Base-by-base conservation (phyloP, 352 stramenopile genomes). In the Saprolegnia parasitica region DNA sequence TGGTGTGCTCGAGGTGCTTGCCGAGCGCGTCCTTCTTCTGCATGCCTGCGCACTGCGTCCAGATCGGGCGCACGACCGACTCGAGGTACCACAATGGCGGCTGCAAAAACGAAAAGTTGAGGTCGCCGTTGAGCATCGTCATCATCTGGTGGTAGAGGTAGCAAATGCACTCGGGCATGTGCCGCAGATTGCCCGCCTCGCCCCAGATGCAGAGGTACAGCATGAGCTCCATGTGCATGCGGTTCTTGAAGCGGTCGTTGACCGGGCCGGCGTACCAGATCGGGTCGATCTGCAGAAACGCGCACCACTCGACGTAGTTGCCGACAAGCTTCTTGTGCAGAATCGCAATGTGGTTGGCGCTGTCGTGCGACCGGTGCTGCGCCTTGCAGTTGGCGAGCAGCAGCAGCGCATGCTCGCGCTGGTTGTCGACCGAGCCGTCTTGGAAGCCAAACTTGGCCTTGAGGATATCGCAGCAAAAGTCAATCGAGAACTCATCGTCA, bases 111-210 rank as follows among this genome's bases (percentile, higher is more conserved):
- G 85, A 71, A 20, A 76, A 78, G 24, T 85, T 73, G n/a, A 84
- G 77, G 65, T 90, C 82, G 24, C 76, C 65, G 65, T 90, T 88
- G 0, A 90, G 68, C 67, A 83, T 76, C 5, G 9, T 70, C 5
- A 89, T 64, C 70, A 81, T 74, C 58, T 90, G 79, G 76, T 99
- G 95, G 76, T 98, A 98, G 16, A 99, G 71, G 73, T 98, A 99
- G 77, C 95, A 98, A 37, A 98, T 71, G 75, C 92, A 98, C 76
- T 99, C 96, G 0, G 96, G 92, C 91, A 98, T 98, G 76, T 98
- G 94, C 8, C 95, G 78, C 42, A 98, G 74, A 77, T 99, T 99
- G 45, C 78, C 93, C 10, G 83, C 87, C 77, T 99, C 96, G n/a
- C 96, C 95, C 96, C 96, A 99, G 35, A 99, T 88, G 71, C 96